Conservation (phyloP, 768 basidiomycete species). For the Lactarius sanguifluus region DNA sequence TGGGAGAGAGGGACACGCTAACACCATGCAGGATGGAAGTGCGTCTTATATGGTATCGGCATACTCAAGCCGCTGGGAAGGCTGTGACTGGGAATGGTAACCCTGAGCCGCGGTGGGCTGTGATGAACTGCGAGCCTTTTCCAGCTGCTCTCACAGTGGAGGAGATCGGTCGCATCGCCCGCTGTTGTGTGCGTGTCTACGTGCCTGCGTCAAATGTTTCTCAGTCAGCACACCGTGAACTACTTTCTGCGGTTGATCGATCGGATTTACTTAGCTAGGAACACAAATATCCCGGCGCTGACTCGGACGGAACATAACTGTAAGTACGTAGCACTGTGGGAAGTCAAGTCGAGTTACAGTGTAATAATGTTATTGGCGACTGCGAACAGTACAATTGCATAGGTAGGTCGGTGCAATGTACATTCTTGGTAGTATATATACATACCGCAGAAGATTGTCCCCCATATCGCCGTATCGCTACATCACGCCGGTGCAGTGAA, state of each 20-base stretch:
- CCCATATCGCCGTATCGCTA: constrained; percentile 10
- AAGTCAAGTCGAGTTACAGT: neutral
- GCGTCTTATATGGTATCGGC: constrained; percentile 5
- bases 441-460: constrained; percentile 7
- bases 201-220: neutral
- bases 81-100: constrained; percentile 14
- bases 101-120: constrained; percentile 19
- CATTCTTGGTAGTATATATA: neutral
- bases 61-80: constrained; percentile 8
- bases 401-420: neutral
- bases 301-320: constrained; percentile 19
- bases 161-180: constrained; percentile 3
- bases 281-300: constrained; percentile 5
- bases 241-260: neutral
- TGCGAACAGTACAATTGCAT: constrained; percentile 1
- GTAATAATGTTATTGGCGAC: neutral
- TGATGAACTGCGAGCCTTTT: neutral
- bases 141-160: constrained; percentile 14
- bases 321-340: neutral
- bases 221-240: constrained; percentile 7
- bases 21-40: constrained; percentile 12
- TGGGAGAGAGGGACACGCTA: neutral
- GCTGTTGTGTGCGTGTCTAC: neutral
- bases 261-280: neutral
- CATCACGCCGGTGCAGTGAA: constrained; percentile 1